phyloP scores from a whole-genome alignment of 140 eudicot species.

The Oenanthe javanica region DNA sequence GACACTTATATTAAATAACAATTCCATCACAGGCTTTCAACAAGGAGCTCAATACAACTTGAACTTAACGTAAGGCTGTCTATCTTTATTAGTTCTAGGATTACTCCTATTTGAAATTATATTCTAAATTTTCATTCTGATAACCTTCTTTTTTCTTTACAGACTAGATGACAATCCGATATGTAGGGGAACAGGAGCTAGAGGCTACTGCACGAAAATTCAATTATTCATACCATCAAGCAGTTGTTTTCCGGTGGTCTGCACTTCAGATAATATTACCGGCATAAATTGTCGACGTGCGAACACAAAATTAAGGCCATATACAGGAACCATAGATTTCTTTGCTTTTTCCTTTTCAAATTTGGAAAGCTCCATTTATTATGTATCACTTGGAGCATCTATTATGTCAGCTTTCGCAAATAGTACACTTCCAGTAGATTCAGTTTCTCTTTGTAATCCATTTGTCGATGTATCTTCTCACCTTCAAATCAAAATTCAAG shows the following conservation, averaged over 20 bases:
- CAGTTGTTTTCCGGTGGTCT: slow-evolving; percentile 31
- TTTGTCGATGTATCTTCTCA: slow-evolving; percentile 26
- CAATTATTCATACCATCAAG: slow-evolving; percentile 21
- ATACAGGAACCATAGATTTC: slow-evolving; percentile 64
- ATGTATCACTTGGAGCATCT: slow-evolving; percentile 27
- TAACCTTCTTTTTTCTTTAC: slow-evolving; percentile 13
- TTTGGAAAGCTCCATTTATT: slow-evolving; percentile 42
- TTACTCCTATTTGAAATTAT: neutral
- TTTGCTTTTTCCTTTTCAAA: slow-evolving; percentile 63
- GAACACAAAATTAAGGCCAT: slow-evolving; percentile 25
- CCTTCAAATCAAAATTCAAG: slow-evolving; percentile 40
- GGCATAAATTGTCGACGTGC: slow-evolving; percentile 45
- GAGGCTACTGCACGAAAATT: slow-evolving; percentile 32
- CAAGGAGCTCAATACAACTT: slow-evolving; percentile 38
- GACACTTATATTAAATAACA: slow-evolving; percentile 49
- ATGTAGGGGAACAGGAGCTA: slow-evolving; percentile 42
- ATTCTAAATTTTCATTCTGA: neutral
- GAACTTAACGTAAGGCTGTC: slow-evolving; percentile 39
- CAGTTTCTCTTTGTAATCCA: slow-evolving; percentile 43
- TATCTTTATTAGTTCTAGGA: neutral
- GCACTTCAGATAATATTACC: slow-evolving; percentile 33
- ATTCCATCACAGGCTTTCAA: slow-evolving; percentile 37
- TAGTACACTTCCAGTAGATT: slow-evolving; percentile 56
- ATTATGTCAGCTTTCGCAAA: slow-evolving; percentile 29
- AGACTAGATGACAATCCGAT: slow-evolving; percentile 64